Conservation (phyloP, 345 rosid genomes). For the Rhizophora mangle region DNA sequence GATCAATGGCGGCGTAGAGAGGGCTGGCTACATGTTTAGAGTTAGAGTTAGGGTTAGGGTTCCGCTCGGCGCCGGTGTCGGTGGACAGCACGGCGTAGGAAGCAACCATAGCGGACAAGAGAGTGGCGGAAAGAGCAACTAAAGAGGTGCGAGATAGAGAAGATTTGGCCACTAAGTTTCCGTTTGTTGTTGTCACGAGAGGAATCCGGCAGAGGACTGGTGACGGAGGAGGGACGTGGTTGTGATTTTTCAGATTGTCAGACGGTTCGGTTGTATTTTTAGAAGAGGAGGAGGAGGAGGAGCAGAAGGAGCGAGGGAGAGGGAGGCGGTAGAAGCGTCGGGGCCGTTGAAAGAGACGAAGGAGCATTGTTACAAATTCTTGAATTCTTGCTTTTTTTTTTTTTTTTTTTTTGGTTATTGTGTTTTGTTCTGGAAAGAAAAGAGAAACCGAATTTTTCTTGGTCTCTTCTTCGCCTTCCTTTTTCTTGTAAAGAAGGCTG, state of each 20-base stretch:
- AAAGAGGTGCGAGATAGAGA: slow-evolving; percentile 40
- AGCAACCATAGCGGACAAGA: slow-evolving; percentile 47
- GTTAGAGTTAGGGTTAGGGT: slow-evolving; percentile 17
- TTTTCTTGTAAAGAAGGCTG: neutral
- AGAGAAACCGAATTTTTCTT: neutral
- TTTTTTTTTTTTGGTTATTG: neutral
- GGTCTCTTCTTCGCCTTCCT: neutral
- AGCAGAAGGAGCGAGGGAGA: slow-evolving; percentile 35
- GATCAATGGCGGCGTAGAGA: slow-evolving; percentile 43
- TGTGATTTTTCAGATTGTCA: slow-evolving; percentile 27
- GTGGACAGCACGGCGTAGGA: slow-evolving; percentile 37
- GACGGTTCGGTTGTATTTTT: slow-evolving; percentile 24
- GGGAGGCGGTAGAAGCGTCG: slow-evolving; percentile 39
- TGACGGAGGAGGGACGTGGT: slow-evolving; percentile 27
- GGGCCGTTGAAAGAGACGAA: slow-evolving; percentile 44
- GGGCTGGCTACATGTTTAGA: slow-evolving; percentile 21
- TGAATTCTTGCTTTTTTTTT: neutral
- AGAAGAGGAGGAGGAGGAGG: slow-evolving; percentile 38
- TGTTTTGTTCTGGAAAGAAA: too few relatives aligned
- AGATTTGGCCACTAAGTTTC: slow-evolving; percentile 25
- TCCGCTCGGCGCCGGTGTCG: slow-evolving; percentile 7
- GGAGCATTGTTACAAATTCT: slow-evolving; percentile 30
- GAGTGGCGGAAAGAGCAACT: slow-evolving; percentile 57
- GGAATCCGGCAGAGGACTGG: slow-evolving; percentile 24
- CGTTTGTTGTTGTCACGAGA: slow-evolving; percentile 17